A percentile compares a stretch with the other conserved stretches of the same genome.
Conservation (phyloP, 305 asterid genomes). For the Petunia hybrid region DNA sequence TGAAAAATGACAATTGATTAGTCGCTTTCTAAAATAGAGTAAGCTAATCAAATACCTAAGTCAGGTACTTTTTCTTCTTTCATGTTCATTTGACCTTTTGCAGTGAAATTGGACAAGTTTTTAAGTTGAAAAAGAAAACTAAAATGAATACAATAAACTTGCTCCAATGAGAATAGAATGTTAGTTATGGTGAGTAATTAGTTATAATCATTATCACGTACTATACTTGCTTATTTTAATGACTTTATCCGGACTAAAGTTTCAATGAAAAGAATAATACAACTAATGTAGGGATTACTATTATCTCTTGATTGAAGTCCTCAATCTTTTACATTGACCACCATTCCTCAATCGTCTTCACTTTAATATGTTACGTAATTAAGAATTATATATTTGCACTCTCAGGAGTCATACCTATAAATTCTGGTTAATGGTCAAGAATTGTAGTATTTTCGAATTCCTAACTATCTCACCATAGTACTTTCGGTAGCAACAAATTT, state of each 20-base stretch:
- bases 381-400: too few species aligned
- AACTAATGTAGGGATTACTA: too few species aligned
- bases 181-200: background rate
- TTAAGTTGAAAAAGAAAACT: too few species aligned
- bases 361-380: too few species aligned
- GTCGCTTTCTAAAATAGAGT: background rate
- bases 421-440: background rate
- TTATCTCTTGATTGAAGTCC: background rate
- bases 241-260: background rate
- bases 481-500: too few species aligned
- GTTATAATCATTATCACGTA: background rate
- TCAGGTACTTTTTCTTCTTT: background rate
- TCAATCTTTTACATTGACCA: background rate
- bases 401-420: background rate
- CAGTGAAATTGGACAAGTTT: background rate
- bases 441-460: too few species aligned
- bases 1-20: slow-evolving; percentile 8
- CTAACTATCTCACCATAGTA: background rate
- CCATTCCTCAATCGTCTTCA: background rate
- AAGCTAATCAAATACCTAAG: background rate
- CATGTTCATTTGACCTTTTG: background rate
- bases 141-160: background rate
- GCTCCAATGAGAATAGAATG: background rate
- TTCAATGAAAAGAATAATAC: too few species aligned
- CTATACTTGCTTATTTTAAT: background rate